These are phyloP conservation scores for Furcasterigmium sp. DNA, from an alignment of 2,329 filamentous ascomycete genomes.

Conservation along the genomic window DNA sequence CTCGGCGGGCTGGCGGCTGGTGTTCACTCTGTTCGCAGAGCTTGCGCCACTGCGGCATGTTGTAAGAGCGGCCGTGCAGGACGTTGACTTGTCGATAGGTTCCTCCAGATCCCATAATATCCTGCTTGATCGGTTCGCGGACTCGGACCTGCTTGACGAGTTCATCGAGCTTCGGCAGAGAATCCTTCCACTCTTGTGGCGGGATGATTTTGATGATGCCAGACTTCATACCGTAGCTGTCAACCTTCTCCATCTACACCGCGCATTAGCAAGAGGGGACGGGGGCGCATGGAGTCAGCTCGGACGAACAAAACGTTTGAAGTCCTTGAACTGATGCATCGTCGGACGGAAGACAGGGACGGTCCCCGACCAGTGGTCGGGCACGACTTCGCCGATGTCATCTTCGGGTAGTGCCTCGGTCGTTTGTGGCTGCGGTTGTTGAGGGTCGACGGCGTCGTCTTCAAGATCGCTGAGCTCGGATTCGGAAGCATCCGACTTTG, in stretches of 20 bases:
- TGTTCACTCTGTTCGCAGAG: conserved; percentile 93
- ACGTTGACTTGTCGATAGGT: conserved; percentile 97
- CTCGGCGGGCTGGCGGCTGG: conserved; percentile 86
- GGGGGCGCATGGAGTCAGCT: not conserved
- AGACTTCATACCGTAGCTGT: conserved; percentile 94
- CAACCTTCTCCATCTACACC: conserved; percentile 68
- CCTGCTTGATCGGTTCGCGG: conserved; percentile 95
- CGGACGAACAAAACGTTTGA: conserved; percentile 74
- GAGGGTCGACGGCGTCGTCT: conserved; percentile 36
- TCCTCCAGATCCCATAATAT: conserved; percentile 93
- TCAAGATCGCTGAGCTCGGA: conserved; percentile 65
- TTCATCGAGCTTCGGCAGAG: conserved; percentile 73
- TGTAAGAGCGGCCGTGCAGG: conserved; percentile 92
- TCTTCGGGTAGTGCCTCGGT: conserved; percentile 34
- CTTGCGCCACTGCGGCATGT: conserved; percentile 90
- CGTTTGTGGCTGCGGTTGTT: conserved; percentile 14
- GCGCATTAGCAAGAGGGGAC: not conserved
- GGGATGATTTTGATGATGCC: conserved; percentile 96
- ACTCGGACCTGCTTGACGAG: conserved; percentile 87
- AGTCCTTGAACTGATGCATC: conserved; percentile 92
- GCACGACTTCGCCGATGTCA: conserved; percentile 73
- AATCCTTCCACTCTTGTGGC: conserved; percentile 85
- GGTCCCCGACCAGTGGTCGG: conserved; percentile 85
- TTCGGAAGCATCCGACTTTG: conserved; percentile 55
- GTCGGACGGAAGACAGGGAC: conserved; percentile 94